Percentiles rank a stretch among this genome's conserved stretches.
Evolutionary conservation across 2,329 filamentous ascomycete species (phyloP).

Genomic region (Grosmannia huntii): DNA sequence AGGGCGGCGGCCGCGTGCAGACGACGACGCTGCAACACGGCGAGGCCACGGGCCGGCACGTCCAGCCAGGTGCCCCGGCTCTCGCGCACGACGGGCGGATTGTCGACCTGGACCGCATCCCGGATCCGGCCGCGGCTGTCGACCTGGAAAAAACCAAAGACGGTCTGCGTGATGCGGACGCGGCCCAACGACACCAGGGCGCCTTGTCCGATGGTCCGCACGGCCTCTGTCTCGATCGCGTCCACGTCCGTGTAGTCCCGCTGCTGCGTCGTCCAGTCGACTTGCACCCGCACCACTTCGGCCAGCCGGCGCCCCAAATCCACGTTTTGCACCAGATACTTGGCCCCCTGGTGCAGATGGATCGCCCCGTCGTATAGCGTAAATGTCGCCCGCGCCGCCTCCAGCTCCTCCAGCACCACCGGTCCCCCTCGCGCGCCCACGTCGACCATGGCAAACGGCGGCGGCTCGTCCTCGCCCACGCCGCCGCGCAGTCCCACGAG

Average conservation of each 20-base stretch:
- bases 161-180: constrained; percentile 75
- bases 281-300: constrained; percentile 75
- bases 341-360: constrained; percentile 90
- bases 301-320: constrained; percentile 69
- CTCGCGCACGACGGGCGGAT: constrained; percentile 74
- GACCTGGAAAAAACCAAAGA: constrained; percentile 97
- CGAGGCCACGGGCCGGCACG: constrained; percentile 64
- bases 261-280: constrained; percentile 91
- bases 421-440: constrained; percentile 65
- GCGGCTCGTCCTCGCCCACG: constrained; percentile 24
- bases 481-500: constrained; percentile 83
- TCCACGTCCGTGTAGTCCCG: constrained; percentile 92
- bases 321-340: constrained; percentile 85
- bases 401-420: constrained; percentile 84
- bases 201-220: constrained; percentile 40
- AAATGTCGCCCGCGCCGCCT: constrained; percentile 87
- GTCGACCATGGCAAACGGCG: constrained; percentile 89
- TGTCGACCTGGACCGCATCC: constrained; percentile 86
- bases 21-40: constrained; percentile 59
- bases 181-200: constrained; percentile 62
- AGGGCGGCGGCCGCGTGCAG: constrained; percentile 82
- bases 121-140: constrained; percentile 74
- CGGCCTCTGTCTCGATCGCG: constrained; percentile 80
- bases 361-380: constrained; percentile 95
- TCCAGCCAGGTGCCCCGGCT: constrained; percentile 95